Evolutionary conservation across 768 basidiomycete genomes (phyloP).

Genomic region (Panellus pusillus): DNA sequence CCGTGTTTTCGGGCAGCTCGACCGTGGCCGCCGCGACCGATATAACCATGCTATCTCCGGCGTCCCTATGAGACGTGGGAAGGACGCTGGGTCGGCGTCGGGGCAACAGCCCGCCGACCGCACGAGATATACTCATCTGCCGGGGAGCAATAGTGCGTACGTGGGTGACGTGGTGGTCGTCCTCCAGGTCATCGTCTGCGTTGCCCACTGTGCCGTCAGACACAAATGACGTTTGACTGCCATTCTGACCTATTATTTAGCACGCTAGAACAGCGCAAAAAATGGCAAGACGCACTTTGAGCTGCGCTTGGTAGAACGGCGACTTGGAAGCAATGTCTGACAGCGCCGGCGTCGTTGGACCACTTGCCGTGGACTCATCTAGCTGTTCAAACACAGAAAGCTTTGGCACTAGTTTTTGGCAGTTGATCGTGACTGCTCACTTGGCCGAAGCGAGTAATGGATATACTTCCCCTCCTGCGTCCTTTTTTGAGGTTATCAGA

Average conservation of each 20-base stretch:
- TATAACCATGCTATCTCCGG: slow-evolving; percentile 43
- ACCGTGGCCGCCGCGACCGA: slow-evolving; percentile 49
- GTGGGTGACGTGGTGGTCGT: slow-evolving; percentile 47
- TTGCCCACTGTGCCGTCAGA: slow-evolving; percentile 35
- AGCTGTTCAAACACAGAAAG: slow-evolving; percentile 12
- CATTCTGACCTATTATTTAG: slow-evolving; percentile 34
- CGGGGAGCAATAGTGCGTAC: slow-evolving; percentile 48
- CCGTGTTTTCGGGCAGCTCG: slow-evolving; percentile 29
- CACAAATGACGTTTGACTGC: slow-evolving; percentile 44
- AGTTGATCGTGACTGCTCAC: slow-evolving; percentile 30
- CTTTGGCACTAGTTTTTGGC: slow-evolving; percentile 2
- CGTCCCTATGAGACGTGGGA: slow-evolving; percentile 24
- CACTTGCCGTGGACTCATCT: slow-evolving; percentile 22
- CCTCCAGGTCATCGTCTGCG: slow-evolving; percentile 40
- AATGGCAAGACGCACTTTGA: slow-evolving; percentile 34
- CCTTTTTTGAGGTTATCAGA: slow-evolving; percentile 32
- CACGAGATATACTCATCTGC: slow-evolving; percentile 39
- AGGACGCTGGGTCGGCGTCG: slow-evolving; percentile 43
- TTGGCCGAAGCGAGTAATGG: slow-evolving; percentile 62
- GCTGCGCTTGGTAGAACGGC: slow-evolving; percentile 46
- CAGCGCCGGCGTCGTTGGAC: slow-evolving; percentile 35
- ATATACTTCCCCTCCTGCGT: slow-evolving; percentile 51
- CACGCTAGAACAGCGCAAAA: slow-evolving; percentile 1
- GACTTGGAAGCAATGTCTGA: slow-evolving; percentile 45
- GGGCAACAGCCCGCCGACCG: slow-evolving; percentile 44